A percentile compares a stretch with the other conserved stretches of the same genome.
Conservation (phyloP, 2,329 filamentous ascomycete species). For the Cadophora gregata region DNA sequence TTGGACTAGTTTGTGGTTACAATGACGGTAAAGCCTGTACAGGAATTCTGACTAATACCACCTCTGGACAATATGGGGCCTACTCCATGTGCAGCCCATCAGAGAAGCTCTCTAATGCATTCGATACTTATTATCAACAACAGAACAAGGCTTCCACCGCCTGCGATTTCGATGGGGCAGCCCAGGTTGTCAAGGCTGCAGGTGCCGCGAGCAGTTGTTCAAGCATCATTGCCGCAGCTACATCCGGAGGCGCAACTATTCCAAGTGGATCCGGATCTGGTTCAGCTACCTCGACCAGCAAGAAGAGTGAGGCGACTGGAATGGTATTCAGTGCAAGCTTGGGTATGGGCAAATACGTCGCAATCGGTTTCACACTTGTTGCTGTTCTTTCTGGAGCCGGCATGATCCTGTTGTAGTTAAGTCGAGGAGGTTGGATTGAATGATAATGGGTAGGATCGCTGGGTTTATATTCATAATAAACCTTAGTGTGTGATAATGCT, state of each 20-base stretch:
- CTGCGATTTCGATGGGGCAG: slow-evolving; percentile 75
- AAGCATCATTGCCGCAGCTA: slow-evolving; percentile 34
- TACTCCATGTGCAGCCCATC: slow-evolving; percentile 76
- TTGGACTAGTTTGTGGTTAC: slow-evolving; percentile 56
- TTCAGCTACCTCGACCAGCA: slow-evolving; percentile 30
- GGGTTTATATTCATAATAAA: slow-evolving; percentile 14
- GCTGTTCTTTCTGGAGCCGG: slow-evolving; percentile 35
- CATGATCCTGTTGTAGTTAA: slow-evolving; percentile 33
- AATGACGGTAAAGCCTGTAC: slow-evolving; percentile 46
- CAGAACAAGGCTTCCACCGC: slow-evolving; percentile 52
- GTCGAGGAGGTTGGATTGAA: slow-evolving; percentile 10
- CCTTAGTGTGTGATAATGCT: slow-evolving; percentile 22
- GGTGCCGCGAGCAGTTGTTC: slow-evolving; percentile 34
- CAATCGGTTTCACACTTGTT: slow-evolving; percentile 30
- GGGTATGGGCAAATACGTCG: slow-evolving; percentile 30
- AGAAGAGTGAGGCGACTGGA: slow-evolving; percentile 37
- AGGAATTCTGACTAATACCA: slow-evolving; percentile 55
- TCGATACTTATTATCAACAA: slow-evolving; percentile 64
- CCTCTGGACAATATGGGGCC: slow-evolving; percentile 71
- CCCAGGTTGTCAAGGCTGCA: slow-evolving; percentile 54
- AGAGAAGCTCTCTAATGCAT: slow-evolving; percentile 74
- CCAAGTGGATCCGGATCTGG: slow-evolving; percentile 19
- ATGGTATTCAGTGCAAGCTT: slow-evolving; percentile 31
- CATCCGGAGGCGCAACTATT: slow-evolving; percentile 23
- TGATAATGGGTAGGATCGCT: slow-evolving; percentile 13